These are phyloP conservation scores for Cutaneotrichosporon sp. DNA, from an alignment of 1,284 basidiomycete species.

Conservation along the genomic window DNA sequence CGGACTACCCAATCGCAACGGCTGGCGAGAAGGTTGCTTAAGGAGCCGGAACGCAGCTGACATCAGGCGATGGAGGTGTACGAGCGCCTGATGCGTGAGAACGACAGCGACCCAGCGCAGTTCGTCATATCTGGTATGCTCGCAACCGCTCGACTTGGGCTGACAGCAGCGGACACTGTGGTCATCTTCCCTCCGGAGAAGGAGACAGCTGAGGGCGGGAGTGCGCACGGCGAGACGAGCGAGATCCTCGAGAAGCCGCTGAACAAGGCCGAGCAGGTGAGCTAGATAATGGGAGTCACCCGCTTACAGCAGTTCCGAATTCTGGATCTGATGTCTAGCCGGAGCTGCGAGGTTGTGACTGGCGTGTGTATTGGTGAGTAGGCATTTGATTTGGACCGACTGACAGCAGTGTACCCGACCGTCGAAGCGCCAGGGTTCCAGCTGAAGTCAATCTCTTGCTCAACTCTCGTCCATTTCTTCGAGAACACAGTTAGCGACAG, in stretches of 20 bases:
- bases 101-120: slow-evolving; percentile 83
- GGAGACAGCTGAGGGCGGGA: slow-evolving; percentile 54
- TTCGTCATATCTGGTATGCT: slow-evolving; percentile 81
- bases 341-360: slow-evolving; percentile 85
- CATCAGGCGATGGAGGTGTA: slow-evolving; percentile 81
- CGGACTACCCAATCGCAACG: slow-evolving; percentile 92
- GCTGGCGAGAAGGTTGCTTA: slow-evolving; percentile 73
- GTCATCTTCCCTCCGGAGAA: slow-evolving; percentile 76
- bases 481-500: slow-evolving; percentile 61
- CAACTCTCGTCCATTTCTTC: slow-evolving; percentile 74
- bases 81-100: slow-evolving; percentile 67
- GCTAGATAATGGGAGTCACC: background rate
- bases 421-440: slow-evolving; percentile 81
- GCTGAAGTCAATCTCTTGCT: slow-evolving; percentile 80
- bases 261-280: slow-evolving; percentile 71
- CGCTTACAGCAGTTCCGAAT: slow-evolving; percentile 17
- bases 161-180: slow-evolving; percentile 75
- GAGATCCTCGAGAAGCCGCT: slow-evolving; percentile 76
- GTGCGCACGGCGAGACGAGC: slow-evolving; percentile 37
- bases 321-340: slow-evolving; percentile 69
- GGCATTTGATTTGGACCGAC: background rate
- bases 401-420: slow-evolving; percentile 69
- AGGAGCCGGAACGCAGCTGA: background rate
- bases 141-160: background rate
- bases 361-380: slow-evolving; percentile 73